Conservation (phyloP, 2,329 filamentous ascomycete species). For the Cercospora sojina region DNA sequence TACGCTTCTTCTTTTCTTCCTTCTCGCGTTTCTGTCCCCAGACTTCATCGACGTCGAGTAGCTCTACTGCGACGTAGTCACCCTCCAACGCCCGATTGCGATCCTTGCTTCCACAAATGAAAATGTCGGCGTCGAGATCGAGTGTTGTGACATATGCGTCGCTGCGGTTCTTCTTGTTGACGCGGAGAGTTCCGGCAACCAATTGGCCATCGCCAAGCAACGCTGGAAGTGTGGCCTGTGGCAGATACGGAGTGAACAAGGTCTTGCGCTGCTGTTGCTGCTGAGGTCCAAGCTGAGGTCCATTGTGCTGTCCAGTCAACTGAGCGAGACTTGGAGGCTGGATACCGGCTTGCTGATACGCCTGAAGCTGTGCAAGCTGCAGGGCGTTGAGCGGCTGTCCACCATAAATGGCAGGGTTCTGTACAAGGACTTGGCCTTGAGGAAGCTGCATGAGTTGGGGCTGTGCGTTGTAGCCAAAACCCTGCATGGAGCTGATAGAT, state of each 20-base stretch:
- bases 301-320: slow-evolving; percentile 47
- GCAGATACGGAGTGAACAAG: slow-evolving; percentile 94
- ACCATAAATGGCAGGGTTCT: slow-evolving; percentile 74
- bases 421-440: slow-evolving; percentile 77
- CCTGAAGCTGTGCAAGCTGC: slow-evolving; percentile 86
- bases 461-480: slow-evolving; percentile 83
- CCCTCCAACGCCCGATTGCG: slow-evolving; percentile 95
- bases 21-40: slow-evolving; percentile 99
- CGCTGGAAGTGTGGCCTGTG: slow-evolving; percentile 88
- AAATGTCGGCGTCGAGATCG: slow-evolving; percentile 96
- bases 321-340: slow-evolving; percentile 45
- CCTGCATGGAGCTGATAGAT: slow-evolving; percentile 77
- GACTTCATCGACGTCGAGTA: slow-evolving; percentile 96
- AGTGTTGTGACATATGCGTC: slow-evolving; percentile 96
- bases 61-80: slow-evolving; percentile 90
- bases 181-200: slow-evolving; percentile 91
- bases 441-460: slow-evolving; percentile 84
- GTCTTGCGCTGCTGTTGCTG: slow-evolving; percentile 95
- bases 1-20: slow-evolving; percentile 99
- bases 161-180: slow-evolving; percentile 99
- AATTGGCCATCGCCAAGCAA: slow-evolving; percentile 88
- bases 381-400: slow-evolving; percentile 85
- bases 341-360: slow-evolving; percentile 85
- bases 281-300: slow-evolving; percentile 50
- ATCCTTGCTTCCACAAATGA: slow-evolving; percentile 99